Conservation (phyloP, 1,284 basidiomycete genomes). For the Pseudozyma tsukubaensis region DNA sequence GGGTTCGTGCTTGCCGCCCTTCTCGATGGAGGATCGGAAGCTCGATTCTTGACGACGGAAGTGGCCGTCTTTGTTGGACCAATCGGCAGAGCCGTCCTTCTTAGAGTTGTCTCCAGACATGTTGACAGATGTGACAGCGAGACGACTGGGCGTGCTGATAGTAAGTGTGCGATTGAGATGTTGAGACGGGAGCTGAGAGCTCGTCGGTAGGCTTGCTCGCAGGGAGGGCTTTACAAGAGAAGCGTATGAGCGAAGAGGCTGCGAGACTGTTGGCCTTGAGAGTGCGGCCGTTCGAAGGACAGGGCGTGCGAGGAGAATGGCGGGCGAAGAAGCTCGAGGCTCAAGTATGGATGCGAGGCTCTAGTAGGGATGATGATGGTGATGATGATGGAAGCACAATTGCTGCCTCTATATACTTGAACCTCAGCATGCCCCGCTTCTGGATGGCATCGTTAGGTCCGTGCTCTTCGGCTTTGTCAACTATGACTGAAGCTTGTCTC, state of each 20-base stretch:
- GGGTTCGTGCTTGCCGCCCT: slow-evolving; percentile 80
- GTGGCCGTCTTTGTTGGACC: slow-evolving; percentile 77
- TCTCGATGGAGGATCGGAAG: slow-evolving; percentile 80
- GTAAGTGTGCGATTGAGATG: slow-evolving; percentile 1
- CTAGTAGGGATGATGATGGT: too few species aligned
- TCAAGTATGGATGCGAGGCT: too few species aligned
- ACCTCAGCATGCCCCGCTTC: too few species aligned
- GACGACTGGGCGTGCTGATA: slow-evolving; percentile 1
- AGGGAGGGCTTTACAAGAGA: too few species aligned
- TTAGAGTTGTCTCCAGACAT: slow-evolving; percentile 33
- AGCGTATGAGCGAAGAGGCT: background rate
- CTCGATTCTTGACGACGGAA: slow-evolving; percentile 81
- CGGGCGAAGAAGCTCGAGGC: too few species aligned
- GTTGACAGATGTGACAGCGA: slow-evolving; percentile 5
- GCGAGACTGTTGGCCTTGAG: background rate
- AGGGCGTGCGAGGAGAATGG: background rate
- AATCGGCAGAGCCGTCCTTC: slow-evolving; percentile 55
- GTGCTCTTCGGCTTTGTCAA: background rate
- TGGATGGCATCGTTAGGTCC: too few species aligned
- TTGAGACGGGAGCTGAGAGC: background rate
- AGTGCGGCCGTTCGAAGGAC: background rate
- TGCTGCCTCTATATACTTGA: too few species aligned
- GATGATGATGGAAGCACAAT: too few species aligned
- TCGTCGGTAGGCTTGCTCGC: background rate
- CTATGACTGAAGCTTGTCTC: slow-evolving; percentile 8